Base-by-base conservation (phyloP, 164 flowering plant species). In the Warburgia ugandensis region DNA sequence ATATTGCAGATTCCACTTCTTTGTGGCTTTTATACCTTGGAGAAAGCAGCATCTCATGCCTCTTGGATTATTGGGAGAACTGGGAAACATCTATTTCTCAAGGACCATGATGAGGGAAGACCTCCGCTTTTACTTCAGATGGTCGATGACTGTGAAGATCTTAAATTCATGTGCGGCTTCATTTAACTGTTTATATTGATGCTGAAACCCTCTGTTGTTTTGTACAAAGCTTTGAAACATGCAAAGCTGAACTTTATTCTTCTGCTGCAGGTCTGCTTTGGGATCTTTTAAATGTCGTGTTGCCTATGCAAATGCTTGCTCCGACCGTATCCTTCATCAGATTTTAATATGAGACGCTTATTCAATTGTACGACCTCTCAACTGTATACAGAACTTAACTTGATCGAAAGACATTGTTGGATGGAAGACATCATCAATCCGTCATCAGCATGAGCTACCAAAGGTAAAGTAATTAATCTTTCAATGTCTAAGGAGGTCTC, bases 41-140 rank as follows among this genome's bases (percentile, higher is more conserved):
- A 92, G 65, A 81, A 73, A 52, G 52, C 55, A 29, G 95, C 87
- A n/a, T 38, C 62, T 48, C 65, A 25, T 43, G 20, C 58, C n/a
- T 76, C 96, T 17, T 56, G 83, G 80, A 48, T 75, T 29, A 67
- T 86, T 57, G 84, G 95, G 36, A 80, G 80, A 77, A 78, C 86
- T 23, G 98, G 96, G 46, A 79, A 55, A 54, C 98, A 92, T 70
- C 72, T 92, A 33, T 78, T 83, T 52, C 68, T 88, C 60, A 70
- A 70, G 23, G 98, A 92, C 52, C 26, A 48, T 39, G 75, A 70
- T 55, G 59, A 71, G 26, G 94, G 78, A 29, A 76, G 74, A 45
- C 78, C 82, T 32, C 97, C 97, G 35, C 86, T 92, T 64, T 89
- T 92, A 45, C 73, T 88, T 59, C 90, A 55, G 59, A 92, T 92